These are phyloP conservation scores for Kuraishia molischiana DNA, from an alignment of 805 yeast genomes.

Conservation along the genomic window DNA sequence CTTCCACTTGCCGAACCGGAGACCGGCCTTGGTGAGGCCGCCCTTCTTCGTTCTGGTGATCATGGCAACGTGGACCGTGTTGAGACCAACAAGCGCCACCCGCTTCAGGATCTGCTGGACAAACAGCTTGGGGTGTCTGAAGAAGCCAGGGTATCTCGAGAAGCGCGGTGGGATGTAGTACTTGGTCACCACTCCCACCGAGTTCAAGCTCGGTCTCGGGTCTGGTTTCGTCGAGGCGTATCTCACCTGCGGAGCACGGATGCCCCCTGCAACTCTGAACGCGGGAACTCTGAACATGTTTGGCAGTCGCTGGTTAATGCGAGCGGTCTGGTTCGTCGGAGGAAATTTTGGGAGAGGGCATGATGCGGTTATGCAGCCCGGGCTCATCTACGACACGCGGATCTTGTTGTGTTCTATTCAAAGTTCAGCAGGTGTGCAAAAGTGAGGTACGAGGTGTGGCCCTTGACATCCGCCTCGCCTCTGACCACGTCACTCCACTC, in stretches of 20 bases:
- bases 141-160: constrained; percentile 31
- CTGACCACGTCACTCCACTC: constrained; percentile 82
- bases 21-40: constrained; percentile 34
- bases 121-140: constrained; percentile 30
- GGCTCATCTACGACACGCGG: too few relatives aligned
- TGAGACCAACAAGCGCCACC: constrained; percentile 57
- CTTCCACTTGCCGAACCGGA: constrained; percentile 42
- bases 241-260: too few relatives aligned
- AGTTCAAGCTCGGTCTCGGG: not conserved
- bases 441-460: constrained; percentile 89
- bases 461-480: constrained; percentile 76
- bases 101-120: constrained; percentile 45
- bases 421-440: constrained; percentile 43
- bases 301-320: too few relatives aligned
- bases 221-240: not conserved
- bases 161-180: constrained; percentile 41
- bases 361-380: too few relatives aligned
- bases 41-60: constrained; percentile 46
- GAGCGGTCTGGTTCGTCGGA: too few relatives aligned
- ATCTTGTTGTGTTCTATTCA: too few relatives aligned
- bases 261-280: too few relatives aligned
- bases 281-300: too few relatives aligned
- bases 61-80: constrained; percentile 43
- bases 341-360: too few relatives aligned
- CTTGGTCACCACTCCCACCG: not conserved